Conservation (phyloP, 2,329 filamentous ascomycete species). For the Nothophoma quercina region DNA sequence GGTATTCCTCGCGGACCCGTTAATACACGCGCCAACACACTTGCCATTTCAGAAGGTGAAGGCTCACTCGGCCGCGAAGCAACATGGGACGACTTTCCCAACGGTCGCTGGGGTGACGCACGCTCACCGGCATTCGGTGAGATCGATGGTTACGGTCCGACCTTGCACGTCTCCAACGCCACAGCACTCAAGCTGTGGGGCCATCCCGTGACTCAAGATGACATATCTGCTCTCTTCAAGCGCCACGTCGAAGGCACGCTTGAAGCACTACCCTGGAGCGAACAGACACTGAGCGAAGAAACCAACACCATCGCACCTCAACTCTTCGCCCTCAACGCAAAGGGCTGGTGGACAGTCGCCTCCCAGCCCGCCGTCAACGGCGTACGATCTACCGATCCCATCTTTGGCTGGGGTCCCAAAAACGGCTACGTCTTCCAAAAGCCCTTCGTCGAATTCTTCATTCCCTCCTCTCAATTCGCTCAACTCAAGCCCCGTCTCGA, state of each 20-base stretch:
- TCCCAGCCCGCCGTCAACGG: conserved; percentile 95
- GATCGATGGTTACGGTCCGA: conserved; percentile 98
- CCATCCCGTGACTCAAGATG: conserved; percentile 70
- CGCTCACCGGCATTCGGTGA: conserved; percentile 88
- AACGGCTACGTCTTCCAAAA: conserved; percentile 98
- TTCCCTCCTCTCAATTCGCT: conserved; percentile 76
- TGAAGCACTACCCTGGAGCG: conserved; percentile 88
- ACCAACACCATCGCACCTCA: conserved; percentile 80
- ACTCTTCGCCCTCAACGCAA: conserved; percentile 78
- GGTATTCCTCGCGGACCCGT: conserved; percentile 75
- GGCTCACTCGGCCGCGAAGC: conserved; percentile 89
- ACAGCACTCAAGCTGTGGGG: conserved; percentile 89
- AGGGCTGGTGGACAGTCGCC: conserved; percentile 95
- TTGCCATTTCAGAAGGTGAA: conserved; percentile 94
- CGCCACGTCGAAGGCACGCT: conserved; percentile 82
- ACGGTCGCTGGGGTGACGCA: conserved; percentile 93
- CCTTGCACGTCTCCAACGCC: conserved; percentile 85
- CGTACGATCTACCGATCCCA: conserved; percentile 73
- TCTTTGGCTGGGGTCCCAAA: conserved; percentile 92
- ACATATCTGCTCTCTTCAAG: conserved; percentile 83
- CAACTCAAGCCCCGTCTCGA: conserved; percentile 71
- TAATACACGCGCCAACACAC: conserved; percentile 81
- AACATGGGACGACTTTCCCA: conserved; percentile 98
- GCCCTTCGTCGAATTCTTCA: conserved; percentile 96
- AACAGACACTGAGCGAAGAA: conserved; percentile 85